Evolutionary conservation across 2,329 filamentous ascomycete genomes (phyloP), one percentile per base, ranked within the genome.

Genomic region (Penicillium sp.): DNA sequence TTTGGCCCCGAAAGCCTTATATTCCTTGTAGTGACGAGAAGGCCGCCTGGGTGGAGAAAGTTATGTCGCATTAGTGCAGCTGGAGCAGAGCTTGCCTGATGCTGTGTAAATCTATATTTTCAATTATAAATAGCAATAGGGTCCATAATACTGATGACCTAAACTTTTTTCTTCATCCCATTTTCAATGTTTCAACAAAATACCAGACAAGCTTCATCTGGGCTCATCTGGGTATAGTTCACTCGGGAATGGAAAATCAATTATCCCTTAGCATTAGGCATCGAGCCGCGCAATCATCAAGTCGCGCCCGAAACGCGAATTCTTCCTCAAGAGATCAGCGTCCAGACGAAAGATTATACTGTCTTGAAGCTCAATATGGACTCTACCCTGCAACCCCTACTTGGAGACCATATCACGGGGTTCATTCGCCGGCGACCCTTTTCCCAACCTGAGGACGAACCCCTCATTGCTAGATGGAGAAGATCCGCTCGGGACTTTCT

Each of bases 1-100:
- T 78, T 61, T 66, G 70, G 33, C 79, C 79, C 60, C 66, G 78
- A 12, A 73, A 72, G 52, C 79, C 78, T 1, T 81, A 80, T 57
- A 58, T 71, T 33, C 69, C 73, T 15, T 63, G 74, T 5, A 66
- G 67, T 2, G 70, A 75, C 14, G 72, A 72, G 9, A 64, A 69
- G 27, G 75, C 75, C 66, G 69, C 69, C 25, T 81, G 79, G 77
- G 73, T 75, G 1, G 41, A 79, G 0, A 71, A 75, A 45, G 77
- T 75, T 1, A 68, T 81, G 56, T 42, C 58, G 42, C 56, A 57
- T 48, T 66, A 54, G 62, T 60, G 2, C 35, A 61, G 27, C 41
- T 63, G 9, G 63, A 66, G 48, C 23, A 52, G 26, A 51, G 37
- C 22, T 23, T 60, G 14, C 58, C 58, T 9, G 55, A 58, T 40